Conservation (phyloP, 2,329 filamentous ascomycete genomes). For the Stagonosporopsis vannaccii region DNA sequence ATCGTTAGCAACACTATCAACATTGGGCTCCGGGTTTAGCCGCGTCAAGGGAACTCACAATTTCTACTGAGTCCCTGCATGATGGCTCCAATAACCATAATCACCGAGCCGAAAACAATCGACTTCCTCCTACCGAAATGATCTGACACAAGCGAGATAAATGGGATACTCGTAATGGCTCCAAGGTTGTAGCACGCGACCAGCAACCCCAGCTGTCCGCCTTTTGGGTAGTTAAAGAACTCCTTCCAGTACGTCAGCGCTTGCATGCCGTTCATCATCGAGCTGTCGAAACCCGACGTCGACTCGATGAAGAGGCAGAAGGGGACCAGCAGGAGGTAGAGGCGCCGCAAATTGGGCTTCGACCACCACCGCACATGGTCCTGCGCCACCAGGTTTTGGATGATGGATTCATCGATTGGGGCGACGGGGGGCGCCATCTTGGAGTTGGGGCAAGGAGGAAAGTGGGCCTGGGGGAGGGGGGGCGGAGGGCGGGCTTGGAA, state of each 20-base stretch:
- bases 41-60: too few relatives aligned
- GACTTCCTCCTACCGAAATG: slow-evolving; percentile 63
- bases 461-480: too few relatives aligned
- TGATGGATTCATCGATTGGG: slow-evolving; percentile 31
- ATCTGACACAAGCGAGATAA: slow-evolving; percentile 65
- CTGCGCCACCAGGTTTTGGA: slow-evolving; percentile 43
- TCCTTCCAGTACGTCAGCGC: slow-evolving; percentile 51
- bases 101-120: slow-evolving; percentile 62
- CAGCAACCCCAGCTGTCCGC: slow-evolving; percentile 61
- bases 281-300: slow-evolving; percentile 66
- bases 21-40: background rate
- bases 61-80: slow-evolving; percentile 47
- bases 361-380: slow-evolving; percentile 61
- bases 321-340: slow-evolving; percentile 67
- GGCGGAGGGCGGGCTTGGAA: background rate
- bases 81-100: slow-evolving; percentile 62
- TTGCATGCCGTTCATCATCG: slow-evolving; percentile 53
- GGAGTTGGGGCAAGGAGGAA: background rate
- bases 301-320: slow-evolving; percentile 70
- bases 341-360: slow-evolving; percentile 64
- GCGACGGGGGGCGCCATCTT: slow-evolving; percentile 36
- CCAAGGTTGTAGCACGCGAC: slow-evolving; percentile 67
- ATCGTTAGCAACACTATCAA: background rate
- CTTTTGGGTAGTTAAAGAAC: slow-evolving; percentile 58
- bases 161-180: slow-evolving; percentile 64